Conservation (phyloP, 345 rosid species). For the Euclidium syriacum region DNA sequence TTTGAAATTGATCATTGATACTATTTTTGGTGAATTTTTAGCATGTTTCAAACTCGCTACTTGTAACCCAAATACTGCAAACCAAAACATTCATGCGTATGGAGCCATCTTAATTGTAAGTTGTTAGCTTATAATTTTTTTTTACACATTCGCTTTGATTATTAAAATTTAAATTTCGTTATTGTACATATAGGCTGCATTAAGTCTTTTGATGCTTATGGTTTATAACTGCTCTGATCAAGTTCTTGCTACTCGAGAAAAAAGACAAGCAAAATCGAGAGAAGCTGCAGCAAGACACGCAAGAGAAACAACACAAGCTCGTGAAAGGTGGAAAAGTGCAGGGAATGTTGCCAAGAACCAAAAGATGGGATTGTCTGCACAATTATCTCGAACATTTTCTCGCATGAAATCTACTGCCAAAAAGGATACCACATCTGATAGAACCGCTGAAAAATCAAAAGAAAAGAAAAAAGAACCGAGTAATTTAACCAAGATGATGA, state of each 20-base stretch:
- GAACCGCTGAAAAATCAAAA: slow-evolving; percentile 38
- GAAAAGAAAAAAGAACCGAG: slow-evolving; percentile 44
- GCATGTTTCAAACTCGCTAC: slow-evolving; percentile 79
- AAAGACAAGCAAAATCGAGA: slow-evolving; percentile 49
- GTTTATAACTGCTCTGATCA: slow-evolving; percentile 68
- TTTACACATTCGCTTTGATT: background rate
- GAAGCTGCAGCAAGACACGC: slow-evolving; percentile 83
- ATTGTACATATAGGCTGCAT: slow-evolving; percentile 42
- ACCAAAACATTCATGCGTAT: slow-evolving; percentile 74
- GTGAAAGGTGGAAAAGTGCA: slow-evolving; percentile 79
- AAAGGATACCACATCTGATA: slow-evolving; percentile 26
- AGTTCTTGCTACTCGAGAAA: slow-evolving; percentile 59
- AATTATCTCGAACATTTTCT: slow-evolving; percentile 66
- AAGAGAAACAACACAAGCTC: slow-evolving; percentile 83
- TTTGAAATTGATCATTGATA: background rate
- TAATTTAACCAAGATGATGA: slow-evolving; percentile 64
- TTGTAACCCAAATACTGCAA: slow-evolving; percentile 55
- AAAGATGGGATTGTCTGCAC: slow-evolving; percentile 48
- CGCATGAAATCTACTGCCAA: slow-evolving; percentile 45
- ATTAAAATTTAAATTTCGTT: background rate
- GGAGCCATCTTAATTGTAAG: slow-evolving; percentile 87
- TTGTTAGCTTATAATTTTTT: background rate
- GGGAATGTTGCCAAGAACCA: slow-evolving; percentile 53
- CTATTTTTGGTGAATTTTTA: slow-evolving; percentile 25
- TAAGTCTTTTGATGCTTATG: slow-evolving; percentile 49